Evolutionary conservation across 2,329 filamentous ascomycete genomes (phyloP).

Genomic region (Penicillium janthinellum): DNA sequence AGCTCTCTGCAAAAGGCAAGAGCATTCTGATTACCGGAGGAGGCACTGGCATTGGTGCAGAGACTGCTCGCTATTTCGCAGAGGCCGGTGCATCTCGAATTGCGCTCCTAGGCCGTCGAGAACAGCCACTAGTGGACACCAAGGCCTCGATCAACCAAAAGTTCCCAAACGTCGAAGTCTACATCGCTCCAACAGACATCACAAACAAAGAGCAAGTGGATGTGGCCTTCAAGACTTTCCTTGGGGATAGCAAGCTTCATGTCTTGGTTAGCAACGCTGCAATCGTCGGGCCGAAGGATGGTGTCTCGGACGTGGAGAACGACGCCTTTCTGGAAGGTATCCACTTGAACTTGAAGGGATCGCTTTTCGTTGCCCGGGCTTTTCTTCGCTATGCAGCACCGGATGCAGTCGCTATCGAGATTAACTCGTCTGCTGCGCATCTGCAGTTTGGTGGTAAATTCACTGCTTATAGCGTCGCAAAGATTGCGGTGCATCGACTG

Average conservation of each 20-base stretch:
- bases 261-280: constrained; percentile 47
- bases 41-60: constrained; percentile 50
- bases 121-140: constrained; percentile 38
- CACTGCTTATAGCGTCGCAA: constrained; percentile 31
- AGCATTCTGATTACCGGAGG: constrained; percentile 49
- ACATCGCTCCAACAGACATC: constrained; percentile 23
- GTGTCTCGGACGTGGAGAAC: constrained; percentile 31
- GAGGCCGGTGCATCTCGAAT: constrained; percentile 49
- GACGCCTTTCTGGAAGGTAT: constrained; percentile 33
- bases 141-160: constrained; percentile 40
- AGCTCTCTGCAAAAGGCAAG: constrained; percentile 45
- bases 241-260: constrained; percentile 32
- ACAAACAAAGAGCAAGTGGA: constrained; percentile 4
- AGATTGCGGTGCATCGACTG: constrained; percentile 34
- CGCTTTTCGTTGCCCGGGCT: constrained; percentile 6
- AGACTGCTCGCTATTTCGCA: constrained; percentile 48
- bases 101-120: constrained; percentile 47
- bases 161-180: constrained; percentile 39
- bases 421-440: constrained; percentile 40
- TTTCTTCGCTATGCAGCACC: constrained; percentile 38
- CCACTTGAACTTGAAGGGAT: constrained; percentile 6
- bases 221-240: constrained; percentile 1
- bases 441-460: constrained; percentile 30
- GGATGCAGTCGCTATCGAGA: constrained; percentile 39
- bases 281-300: constrained; percentile 29